Conservation (phyloP, 768 basidiomycete species). For the Lentinula sp. region DNA sequence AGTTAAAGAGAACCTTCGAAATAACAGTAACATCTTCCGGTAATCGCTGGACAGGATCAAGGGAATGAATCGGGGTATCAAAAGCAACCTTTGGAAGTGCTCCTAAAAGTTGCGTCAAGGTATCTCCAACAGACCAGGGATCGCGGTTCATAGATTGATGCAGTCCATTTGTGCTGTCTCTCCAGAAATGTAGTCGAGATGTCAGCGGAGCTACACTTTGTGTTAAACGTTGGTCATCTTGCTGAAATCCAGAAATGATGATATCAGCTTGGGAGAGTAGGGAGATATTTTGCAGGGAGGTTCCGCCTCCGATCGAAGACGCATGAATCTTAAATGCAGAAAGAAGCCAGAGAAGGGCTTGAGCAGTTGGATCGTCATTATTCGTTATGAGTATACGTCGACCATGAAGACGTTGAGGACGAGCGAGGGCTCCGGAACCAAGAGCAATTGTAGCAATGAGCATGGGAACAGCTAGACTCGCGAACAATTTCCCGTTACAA, state of each 20-base stretch:
- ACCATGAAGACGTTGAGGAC: not conserved
- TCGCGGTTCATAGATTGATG: not conserved
- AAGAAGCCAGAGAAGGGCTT: too few species aligned
- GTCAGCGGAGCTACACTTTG: too few species aligned
- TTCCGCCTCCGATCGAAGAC: too few species aligned
- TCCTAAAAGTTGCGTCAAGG: not conserved
- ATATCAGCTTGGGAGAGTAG: too few species aligned
- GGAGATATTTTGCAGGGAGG: too few species aligned
- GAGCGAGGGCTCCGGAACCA: not conserved
- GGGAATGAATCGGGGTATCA: not conserved
- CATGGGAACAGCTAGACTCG: not conserved
- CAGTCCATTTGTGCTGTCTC: not conserved
- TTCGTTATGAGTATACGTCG: not conserved
- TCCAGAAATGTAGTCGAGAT: too few species aligned
- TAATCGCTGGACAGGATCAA: not conserved
- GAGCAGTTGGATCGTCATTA: not conserved
- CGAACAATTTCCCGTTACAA: not conserved
- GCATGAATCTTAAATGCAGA: too few species aligned
- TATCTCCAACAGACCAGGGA: not conserved
- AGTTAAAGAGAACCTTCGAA: constrained; percentile 11
- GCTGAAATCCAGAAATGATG: too few species aligned
- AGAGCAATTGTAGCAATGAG: not conserved
- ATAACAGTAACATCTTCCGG: not conserved
- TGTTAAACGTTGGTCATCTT: too few species aligned
- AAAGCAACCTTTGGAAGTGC: not conserved